phyloP scores from a whole-genome alignment of 2,329 filamentous ascomycete species.

The Colletotrichum shisoi region DNA sequence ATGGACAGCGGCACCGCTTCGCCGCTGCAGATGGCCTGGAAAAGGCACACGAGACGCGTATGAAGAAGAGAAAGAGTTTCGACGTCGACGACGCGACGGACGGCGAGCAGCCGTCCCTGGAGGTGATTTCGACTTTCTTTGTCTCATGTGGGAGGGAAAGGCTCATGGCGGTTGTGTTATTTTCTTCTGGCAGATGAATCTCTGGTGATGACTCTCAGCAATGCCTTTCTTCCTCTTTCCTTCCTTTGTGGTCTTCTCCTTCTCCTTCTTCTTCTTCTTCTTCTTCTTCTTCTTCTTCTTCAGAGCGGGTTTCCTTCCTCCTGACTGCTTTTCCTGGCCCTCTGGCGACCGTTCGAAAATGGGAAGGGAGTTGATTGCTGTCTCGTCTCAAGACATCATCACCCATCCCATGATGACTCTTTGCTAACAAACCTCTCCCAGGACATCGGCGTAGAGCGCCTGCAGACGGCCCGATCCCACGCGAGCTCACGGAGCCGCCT shows the following conservation, averaged over 20 bases:
- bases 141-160: not conserved
- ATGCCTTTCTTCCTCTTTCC: not conserved
- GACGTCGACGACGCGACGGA: slow-evolving; percentile 33
- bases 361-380: no score
- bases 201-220: not conserved
- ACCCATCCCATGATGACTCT: not conserved
- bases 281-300: no score
- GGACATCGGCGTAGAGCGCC: slow-evolving; percentile 21
- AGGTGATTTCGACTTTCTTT: slow-evolving; percentile 13
- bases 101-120: slow-evolving; percentile 33
- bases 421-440: not conserved
- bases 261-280: no score
- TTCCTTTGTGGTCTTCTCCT: no score
- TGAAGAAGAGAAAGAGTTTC: slow-evolving; percentile 36
- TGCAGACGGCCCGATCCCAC: slow-evolving; percentile 24
- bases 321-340: not conserved
- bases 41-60: slow-evolving; percentile 8
- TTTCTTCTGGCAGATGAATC: not conserved
- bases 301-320: not conserved
- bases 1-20: not conserved
- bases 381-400: no score
- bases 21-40: slow-evolving; percentile 15
- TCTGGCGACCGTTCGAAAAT: not conserved
- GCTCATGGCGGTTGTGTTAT: not conserved
- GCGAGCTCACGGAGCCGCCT: slow-evolving; percentile 43